A percentile compares a stretch with the other conserved stretches of the same genome.
Evolutionary conservation across 768 basidiomycete species (phyloP).

Genomic region (Trametopsis cervina): DNA sequence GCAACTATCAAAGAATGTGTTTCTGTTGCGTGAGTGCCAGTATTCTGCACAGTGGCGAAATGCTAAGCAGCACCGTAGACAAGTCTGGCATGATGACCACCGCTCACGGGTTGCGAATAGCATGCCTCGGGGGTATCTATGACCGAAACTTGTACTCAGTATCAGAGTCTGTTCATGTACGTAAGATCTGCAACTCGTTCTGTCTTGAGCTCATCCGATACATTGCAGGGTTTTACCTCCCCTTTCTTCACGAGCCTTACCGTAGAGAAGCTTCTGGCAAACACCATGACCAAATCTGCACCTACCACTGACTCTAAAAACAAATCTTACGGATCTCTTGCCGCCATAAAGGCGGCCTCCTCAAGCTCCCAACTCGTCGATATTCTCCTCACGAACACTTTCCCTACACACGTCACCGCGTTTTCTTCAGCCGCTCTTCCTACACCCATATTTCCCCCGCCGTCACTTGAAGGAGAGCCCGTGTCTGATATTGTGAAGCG

Average conservation of each 20-base stretch:
- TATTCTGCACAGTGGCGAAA: neutral
- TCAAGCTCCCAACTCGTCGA: constrained; percentile 64
- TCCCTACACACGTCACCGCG: constrained; percentile 61
- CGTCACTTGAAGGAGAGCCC: constrained; percentile 40
- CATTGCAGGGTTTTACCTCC: constrained; percentile 60
- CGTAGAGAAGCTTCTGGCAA: constrained; percentile 64
- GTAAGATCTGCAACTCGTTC: constrained; percentile 19
- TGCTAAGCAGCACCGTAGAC: constrained; percentile 33
- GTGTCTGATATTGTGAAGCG: constrained; percentile 58
- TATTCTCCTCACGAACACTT: constrained; percentile 74
- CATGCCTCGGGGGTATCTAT: constrained; percentile 76
- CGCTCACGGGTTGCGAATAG: constrained; percentile 74
- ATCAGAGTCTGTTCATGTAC: constrained; percentile 58
- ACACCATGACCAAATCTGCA: constrained; percentile 48
- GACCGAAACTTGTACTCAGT: constrained; percentile 52
- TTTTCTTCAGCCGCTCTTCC: constrained; percentile 47
- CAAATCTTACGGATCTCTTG: constrained; percentile 49
- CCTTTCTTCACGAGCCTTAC: constrained; percentile 70
- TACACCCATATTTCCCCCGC: constrained; percentile 33
- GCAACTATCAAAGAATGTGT: constrained; percentile 76
- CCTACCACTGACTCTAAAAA: constrained; percentile 14
- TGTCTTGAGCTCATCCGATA: neutral
- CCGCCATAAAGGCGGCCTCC: constrained; percentile 57
- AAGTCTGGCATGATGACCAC: constrained; percentile 81
- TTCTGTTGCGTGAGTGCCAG: constrained; percentile 68